Base-by-base conservation (phyloP, 148 eudicot genomes). In the Rhododendron vialii region DNA sequence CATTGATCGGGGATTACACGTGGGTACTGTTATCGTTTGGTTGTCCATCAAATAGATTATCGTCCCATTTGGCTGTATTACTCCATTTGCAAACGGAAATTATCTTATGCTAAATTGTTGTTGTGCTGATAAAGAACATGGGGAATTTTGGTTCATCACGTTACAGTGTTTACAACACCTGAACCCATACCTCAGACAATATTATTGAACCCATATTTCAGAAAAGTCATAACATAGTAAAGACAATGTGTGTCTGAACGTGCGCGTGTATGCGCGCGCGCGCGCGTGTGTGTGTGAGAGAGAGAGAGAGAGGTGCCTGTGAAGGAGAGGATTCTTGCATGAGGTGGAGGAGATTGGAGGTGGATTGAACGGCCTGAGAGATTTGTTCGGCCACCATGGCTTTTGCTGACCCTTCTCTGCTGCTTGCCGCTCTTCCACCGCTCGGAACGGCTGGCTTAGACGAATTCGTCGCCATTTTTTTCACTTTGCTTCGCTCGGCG, bases 291-390 rank as follows among this genome's bases (percentile, higher is more conserved):
- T 50, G 15, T 50, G 55, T 11, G 74, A 87, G 78, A 57, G 87
- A 53, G 61, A 17, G 17, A 36, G 73, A 30, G 30, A 30, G 41
- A 22, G 43, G 20, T 89, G 89, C 98, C 94, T 95, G 96, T 17
- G 98, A 93, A 59, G 98, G 93, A 85, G 99, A 96, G 82, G 99
- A 94, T 9, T 95, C 94, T 61, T 91, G 96, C 96, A 96, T 95
- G 87, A 95, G 95, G 36, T 92, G 98, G 75, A 96, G 94, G 78
- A 96, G 98, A 90, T 96, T 96, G 73, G 98, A 95, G 67, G 98
- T 95, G 35, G 98, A 96, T 83, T 92, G 98, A 11, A 96, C 89
- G 2, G 97, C 90, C 84, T 93, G 96, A 13, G 96, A 61, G 2
- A 96, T 95, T 78, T 96, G 96, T 88, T 95, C 98, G 0, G 93